These are phyloP conservation scores for Cryptococcus amylolentus DNA, from an alignment of 1,284 basidiomycete genomes.

Conservation along the genomic window DNA sequence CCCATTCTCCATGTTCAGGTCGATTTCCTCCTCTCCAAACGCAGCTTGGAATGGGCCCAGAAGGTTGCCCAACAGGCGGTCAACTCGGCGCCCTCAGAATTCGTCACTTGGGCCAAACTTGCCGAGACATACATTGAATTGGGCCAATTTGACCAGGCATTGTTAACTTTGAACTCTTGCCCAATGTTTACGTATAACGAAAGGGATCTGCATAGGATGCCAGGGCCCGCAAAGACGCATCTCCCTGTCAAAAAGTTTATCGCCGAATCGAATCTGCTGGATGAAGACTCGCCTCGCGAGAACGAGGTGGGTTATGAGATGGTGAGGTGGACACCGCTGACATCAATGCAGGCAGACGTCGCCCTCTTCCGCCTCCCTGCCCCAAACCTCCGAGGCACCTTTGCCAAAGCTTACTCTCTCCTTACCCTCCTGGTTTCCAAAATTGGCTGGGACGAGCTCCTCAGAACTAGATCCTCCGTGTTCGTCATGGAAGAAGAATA, in stretches of 20 bases:
- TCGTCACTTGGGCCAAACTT: slow-evolving; percentile 97
- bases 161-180: slow-evolving; percentile 95
- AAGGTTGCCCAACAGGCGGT: slow-evolving; percentile 91
- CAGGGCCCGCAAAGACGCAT: slow-evolving; percentile 77
- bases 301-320: slow-evolving; percentile 61
- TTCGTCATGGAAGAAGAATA: slow-evolving; percentile 99
- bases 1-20: slow-evolving; percentile 90
- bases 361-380: slow-evolving; percentile 89
- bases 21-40: slow-evolving; percentile 81
- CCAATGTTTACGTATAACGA: slow-evolving; percentile 99
- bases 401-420: slow-evolving; percentile 88
- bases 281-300: slow-evolving; percentile 63
- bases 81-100: slow-evolving; percentile 96
- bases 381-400: slow-evolving; percentile 89
- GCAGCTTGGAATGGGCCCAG: slow-evolving; percentile 81
- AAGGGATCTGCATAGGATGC: slow-evolving; percentile 84
- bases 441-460: slow-evolving; percentile 97
- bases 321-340: slow-evolving; percentile 1
- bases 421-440: slow-evolving; percentile 84
- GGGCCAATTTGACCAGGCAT: slow-evolving; percentile 75
- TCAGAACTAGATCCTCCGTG: slow-evolving; percentile 86
- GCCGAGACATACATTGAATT: slow-evolving; percentile 92
- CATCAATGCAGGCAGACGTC: slow-evolving; percentile 67
- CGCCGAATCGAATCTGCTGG: slow-evolving; percentile 62
- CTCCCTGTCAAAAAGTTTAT: slow-evolving; percentile 83